A percentile compares a stretch with the other conserved stretches of the same genome.
These are phyloP conservation scores for Phalaenopsis aphrodite DNA, from an alignment of 106 monocot genomes.

Conservation along the genomic window DNA sequence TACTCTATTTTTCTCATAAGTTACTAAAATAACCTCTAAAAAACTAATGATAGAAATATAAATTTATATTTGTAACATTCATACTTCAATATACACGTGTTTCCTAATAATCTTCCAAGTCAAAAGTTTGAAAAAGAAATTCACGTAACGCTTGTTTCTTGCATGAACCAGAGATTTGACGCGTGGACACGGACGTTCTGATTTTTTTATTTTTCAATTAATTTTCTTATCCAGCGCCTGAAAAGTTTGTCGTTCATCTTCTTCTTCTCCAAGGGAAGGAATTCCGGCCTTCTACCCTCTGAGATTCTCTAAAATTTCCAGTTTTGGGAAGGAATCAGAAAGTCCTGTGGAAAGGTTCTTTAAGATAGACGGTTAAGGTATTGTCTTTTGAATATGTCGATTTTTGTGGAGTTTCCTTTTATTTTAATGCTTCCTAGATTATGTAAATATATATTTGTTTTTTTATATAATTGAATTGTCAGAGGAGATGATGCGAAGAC, in stretches of 20 bases:
- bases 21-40: no score
- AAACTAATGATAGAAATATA: no score
- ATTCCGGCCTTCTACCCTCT: neutral
- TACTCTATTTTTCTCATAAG: no score
- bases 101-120: no score
- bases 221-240: no score
- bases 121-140: no score
- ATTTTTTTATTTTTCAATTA: no score
- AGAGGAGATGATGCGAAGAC: slow-evolving; percentile 11
- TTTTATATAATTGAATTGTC: neutral
- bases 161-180: no score
- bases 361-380: neutral
- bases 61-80: no score
- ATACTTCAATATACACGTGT: no score
- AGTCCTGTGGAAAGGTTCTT: neutral
- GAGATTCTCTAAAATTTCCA: neutral
- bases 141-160: no score
- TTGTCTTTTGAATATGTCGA: neutral
- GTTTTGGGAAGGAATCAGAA: neutral
- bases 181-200: no score
- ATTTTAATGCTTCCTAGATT: neutral
- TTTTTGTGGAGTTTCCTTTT: neutral
- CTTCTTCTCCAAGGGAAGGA: neutral
- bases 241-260: neutral
- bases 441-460: neutral